These are phyloP conservation scores for Lactarius tabidus DNA, from an alignment of 768 basidiomycete genomes.

Conservation along the genomic window DNA sequence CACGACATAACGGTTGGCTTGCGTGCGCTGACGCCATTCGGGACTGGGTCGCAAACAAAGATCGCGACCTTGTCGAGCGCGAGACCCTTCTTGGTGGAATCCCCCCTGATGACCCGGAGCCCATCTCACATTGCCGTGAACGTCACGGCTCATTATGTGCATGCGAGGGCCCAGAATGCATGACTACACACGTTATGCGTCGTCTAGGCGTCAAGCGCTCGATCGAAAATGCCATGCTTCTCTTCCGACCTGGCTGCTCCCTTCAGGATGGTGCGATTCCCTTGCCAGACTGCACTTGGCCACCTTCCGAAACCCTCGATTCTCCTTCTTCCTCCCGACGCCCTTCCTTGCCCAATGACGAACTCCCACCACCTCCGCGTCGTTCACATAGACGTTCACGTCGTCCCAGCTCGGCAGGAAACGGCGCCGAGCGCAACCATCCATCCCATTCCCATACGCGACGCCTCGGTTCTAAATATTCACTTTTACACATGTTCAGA, in stretches of 20 bases:
- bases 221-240: conserved; percentile 55
- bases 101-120: conserved; percentile 30
- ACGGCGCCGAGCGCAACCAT: conserved; percentile 55
- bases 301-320: conserved; percentile 16
- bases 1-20: conserved; percentile 73
- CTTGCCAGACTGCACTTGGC: conserved; percentile 9
- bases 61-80: conserved; percentile 56
- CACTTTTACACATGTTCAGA: conserved; percentile 70
- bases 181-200: conserved; percentile 12
- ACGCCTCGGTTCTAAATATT: conserved; percentile 66
- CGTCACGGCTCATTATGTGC: conserved; percentile 17
- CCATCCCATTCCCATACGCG: conserved; percentile 31
- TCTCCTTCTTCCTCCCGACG: conserved; percentile 4
- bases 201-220: conserved; percentile 73
- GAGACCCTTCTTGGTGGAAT: conserved; percentile 25
- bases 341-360: conserved; percentile 20
- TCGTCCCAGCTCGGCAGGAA: conserved; percentile 61
- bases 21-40: conserved; percentile 71
- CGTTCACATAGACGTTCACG: conserved; percentile 35
- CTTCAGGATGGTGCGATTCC: conserved; percentile 10
- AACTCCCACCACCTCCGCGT: conserved; percentile 27
- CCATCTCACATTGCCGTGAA: conserved; percentile 37
- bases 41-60: conserved; percentile 62
- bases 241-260: conserved; percentile 12
- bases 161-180: conserved; percentile 15